Percentiles rank a stretch among this genome's conserved stretches.
phyloP scores from a whole-genome alignment of 2,329 filamentous ascomycete genomes.

The Cladosporium sp. region DNA sequence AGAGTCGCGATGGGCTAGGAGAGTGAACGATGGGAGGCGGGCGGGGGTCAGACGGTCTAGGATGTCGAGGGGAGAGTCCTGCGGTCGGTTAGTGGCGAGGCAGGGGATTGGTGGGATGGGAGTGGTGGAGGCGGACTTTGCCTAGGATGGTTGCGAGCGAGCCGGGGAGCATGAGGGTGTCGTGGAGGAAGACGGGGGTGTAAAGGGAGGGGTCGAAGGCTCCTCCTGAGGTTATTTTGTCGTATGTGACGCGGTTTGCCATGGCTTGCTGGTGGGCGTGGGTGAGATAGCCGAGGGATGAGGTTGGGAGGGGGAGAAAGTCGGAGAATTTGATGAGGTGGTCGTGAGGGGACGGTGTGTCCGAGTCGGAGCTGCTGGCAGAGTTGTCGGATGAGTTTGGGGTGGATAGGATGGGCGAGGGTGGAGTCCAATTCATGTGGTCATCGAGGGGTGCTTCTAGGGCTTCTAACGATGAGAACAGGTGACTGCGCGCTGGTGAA shows the following conservation, averaged over 20 bases:
- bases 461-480: not conserved
- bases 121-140: conserved; percentile 21
- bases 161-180: conserved; percentile 54
- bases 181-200: conserved; percentile 54
- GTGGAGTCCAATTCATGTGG: not conserved
- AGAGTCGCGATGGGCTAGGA: not conserved
- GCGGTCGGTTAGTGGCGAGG: not conserved
- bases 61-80: conserved; percentile 25
- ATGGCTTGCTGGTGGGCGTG: conserved; percentile 30
- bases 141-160: conserved; percentile 36
- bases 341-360: not conserved
- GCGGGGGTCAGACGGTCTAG: conserved; percentile 33
- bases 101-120: not conserved
- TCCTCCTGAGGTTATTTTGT: conserved; percentile 48
- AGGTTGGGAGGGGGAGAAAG: conserved; percentile 9
- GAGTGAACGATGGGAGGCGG: not conserved
- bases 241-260: conserved; percentile 28
- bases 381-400: not conserved
- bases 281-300: not conserved
- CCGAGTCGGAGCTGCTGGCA: not conserved
- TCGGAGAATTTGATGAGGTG: not conserved
- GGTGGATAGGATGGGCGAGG: not conserved
- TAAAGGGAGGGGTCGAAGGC: conserved; percentile 55
- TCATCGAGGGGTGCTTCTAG: not conserved
- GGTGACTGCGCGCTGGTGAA: not conserved